Percentiles rank a stretch among this genome's conserved stretches.
phyloP scores from a whole-genome alignment of 192 early-diverging fungal genomes.

The Coemansia sp. region DNA sequence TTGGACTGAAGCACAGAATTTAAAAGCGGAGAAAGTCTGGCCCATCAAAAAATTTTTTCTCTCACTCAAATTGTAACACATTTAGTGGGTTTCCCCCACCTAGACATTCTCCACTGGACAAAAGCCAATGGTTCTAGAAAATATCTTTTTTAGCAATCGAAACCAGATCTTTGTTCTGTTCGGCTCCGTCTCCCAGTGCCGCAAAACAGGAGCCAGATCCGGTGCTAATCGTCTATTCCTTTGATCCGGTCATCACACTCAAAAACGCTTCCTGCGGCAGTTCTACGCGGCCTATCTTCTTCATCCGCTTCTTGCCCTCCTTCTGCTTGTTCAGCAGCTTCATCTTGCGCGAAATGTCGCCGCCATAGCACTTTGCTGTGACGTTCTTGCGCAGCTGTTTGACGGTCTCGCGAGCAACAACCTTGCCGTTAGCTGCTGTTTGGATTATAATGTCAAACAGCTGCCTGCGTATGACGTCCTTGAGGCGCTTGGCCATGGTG shows the following conservation, averaged over 20 bases:
- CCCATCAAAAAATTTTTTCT: too few relatives aligned
- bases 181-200: too few relatives aligned
- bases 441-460: slow-evolving; percentile 96
- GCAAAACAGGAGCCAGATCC: background rate
- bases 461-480: slow-evolving; percentile 82
- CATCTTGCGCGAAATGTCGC: slow-evolving; percentile 97
- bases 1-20: too few relatives aligned
- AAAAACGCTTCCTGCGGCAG: slow-evolving; percentile 91
- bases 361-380: slow-evolving; percentile 96
- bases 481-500: slow-evolving; percentile 81
- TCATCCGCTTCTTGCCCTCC: slow-evolving; percentile 96
- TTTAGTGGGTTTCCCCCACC: too few relatives aligned
- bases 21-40: too few relatives aligned
- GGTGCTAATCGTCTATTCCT: background rate
- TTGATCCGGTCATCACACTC: slow-evolving; percentile 28
- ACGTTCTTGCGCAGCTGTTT: slow-evolving; percentile 91
- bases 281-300: slow-evolving; percentile 84
- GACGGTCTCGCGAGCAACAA: slow-evolving; percentile 87
- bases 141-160: background rate
- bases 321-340: slow-evolving; percentile 95
- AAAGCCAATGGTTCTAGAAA: too few relatives aligned
- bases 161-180: too few relatives aligned
- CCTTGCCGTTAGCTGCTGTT: slow-evolving; percentile 76
- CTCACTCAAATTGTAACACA: too few relatives aligned
- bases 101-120: background rate